Base-by-base conservation (phyloP, 495 filamentous ascomycete species). In the Podospora pseudoanserina region DNA sequence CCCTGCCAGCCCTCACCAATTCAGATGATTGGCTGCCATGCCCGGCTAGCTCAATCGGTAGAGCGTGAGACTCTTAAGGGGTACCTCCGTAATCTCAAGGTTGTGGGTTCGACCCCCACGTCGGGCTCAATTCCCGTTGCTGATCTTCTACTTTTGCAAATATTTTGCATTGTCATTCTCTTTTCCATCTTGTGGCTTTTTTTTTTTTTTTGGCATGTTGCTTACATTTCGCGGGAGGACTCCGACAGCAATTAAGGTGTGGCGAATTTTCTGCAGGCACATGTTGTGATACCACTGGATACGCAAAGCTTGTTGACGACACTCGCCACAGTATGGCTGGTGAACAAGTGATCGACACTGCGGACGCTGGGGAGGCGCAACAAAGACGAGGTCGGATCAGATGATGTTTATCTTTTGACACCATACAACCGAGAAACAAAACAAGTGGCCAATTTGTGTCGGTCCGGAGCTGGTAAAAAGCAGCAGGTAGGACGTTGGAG, bases 1-100 rank as follows among this genome's bases (percentile, higher is more conserved):
- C 23, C 30, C 20, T 32, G 3, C 3, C 4, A 32, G 7, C 3
- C 30, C 4, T 32, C 5, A 49, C 15, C 0, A 49, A 20, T 19
- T 58, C 55, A 58, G 55, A 64, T 68, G 66, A 68, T 68, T 64
- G 53, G 61, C 54, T 54, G 44, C 26, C 65, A 20, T 64, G 75
- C 75, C 75, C 73, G 77, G 87, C 86, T 90, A 90, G 87, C 87
- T 90, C 88, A 90, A 89, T 90, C 87, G 87, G 87, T 88, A 89
- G 87, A 90, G 88, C 88, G 88, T 89, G 85, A 89, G 88, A 90
- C 88, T 90, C 87, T 90, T 90, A 90, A 65, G 56, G 67, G 54
- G 53, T 61, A 60, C 30, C 34, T 64, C 67, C 61, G 55, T 60
- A 39, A 67, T 67, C 66, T 67, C 66, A 67, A 67, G 66, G 66